These are phyloP conservation scores for Rhizophora mangle DNA, from an alignment of 345 rosid species.

Conservation along the genomic window DNA sequence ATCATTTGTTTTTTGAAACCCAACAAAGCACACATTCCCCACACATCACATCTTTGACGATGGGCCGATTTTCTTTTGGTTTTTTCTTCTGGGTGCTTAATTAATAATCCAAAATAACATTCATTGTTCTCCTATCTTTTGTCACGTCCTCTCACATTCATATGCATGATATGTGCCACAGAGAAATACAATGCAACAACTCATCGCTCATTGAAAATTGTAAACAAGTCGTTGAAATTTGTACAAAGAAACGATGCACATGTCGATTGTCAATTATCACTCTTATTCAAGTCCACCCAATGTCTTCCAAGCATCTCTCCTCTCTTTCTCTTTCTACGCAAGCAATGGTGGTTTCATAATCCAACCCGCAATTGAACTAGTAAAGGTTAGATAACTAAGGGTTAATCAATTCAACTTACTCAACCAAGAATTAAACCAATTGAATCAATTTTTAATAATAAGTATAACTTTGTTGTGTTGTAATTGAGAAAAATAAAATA, in stretches of 20 bases:
- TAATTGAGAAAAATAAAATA: too few relatives aligned
- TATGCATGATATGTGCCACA: conserved; percentile 4
- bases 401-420: too few relatives aligned
- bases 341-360: too few relatives aligned
- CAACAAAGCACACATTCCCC: conserved; percentile 11
- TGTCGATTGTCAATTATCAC: conserved; percentile 12
- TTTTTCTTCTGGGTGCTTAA: neutral
- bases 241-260: neutral
- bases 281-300: conserved; percentile 20
- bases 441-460: too few relatives aligned
- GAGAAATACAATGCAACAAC: conserved; percentile 12
- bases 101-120: too few relatives aligned
- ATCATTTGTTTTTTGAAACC: conserved; percentile 50
- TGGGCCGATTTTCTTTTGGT: neutral
- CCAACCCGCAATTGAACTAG: too few relatives aligned
- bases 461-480: too few relatives aligned
- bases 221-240: too few relatives aligned
- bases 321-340: too few relatives aligned
- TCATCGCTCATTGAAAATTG: conserved; percentile 17
- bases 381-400: too few relatives aligned
- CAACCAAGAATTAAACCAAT: too few relatives aligned
- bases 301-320: conserved; percentile 6
- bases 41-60: neutral
- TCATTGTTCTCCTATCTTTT: neutral
- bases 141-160: conserved; percentile 10